Base-by-base conservation (phyloP, 2,329 filamentous ascomycete genomes). In the Calonectria leucothoes region DNA sequence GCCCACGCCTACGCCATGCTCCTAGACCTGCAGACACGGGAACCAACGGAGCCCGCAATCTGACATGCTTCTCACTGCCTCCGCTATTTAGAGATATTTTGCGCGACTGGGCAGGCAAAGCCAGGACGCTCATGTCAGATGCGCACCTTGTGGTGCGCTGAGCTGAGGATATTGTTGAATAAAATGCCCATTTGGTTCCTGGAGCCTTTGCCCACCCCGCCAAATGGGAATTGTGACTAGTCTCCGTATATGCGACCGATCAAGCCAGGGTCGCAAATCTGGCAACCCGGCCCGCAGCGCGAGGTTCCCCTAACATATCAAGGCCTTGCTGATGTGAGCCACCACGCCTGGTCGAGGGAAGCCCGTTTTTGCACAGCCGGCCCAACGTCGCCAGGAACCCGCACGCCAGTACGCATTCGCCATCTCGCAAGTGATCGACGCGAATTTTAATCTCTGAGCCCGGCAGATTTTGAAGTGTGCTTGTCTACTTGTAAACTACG, bases 251-350 rank as follows among this genome's bases (percentile, higher is more conserved):
- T 45, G 42, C 42, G 6, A 61, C 55, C 55, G 55, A 61, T 61
- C 23, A 61, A 12, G 35, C 55, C 33, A 61, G 35, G 55, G 55
- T 29, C 55, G 55, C 31, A 61, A 61, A 61, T 61, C 55, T 61
- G 55, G 55, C 31, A 42, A 39, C 55, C 55, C 55, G 35, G 55
- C 2, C 55, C 33, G 55, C 55, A 59, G 29, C 55, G n/a, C 39
- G 14, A 27, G 37, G 31, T 20, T n/a, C 27, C 37, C 29, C n/a
- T 31, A 61, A 14, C 20, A n/a, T 29, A 59, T 27, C 37, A 37
- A 10, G 25, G 20, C 31, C 33, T 33, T 51, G 74, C 78, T 80
- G 70, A 79, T 74, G 78, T 79, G 76, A 80, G 78, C 76, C 74
- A 72, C 69, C 59, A 72, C 51, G 33, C 33, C 25, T 17, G 31